Base-by-base conservation (phyloP, 139 green algal species). In the Monoraphidium neglectum region DNA sequence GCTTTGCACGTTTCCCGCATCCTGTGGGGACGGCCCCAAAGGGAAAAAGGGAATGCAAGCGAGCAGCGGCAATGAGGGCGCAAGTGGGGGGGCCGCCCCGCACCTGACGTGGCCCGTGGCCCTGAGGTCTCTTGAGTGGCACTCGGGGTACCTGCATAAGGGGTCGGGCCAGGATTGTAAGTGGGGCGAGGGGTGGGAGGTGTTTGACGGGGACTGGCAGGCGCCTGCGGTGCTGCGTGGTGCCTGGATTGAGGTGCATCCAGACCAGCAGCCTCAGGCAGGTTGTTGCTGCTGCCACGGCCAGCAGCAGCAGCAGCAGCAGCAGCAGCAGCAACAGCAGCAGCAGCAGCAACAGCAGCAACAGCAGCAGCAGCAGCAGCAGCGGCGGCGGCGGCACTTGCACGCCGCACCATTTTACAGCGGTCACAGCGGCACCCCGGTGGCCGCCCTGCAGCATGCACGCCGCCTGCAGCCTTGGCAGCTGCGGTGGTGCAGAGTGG, bases 321-420 rank as follows among this genome's bases (percentile, higher is more conserved):
- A n/a, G n/a, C n/a, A n/a, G n/a, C n/a, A n/a, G n/a, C n/a, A n/a
- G n/a, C n/a, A n/a, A n/a, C n/a, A n/a, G n/a, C n/a, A n/a, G n/a
- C n/a, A n/a, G n/a, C n/a, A n/a, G n/a, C n/a, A n/a, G n/a, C n/a
- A n/a, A n/a, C n/a, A n/a, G n/a, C n/a, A n/a, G n/a, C n/a, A n/a
- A n/a, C n/a, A n/a, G n/a, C n/a, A n/a, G n/a, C n/a, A n/a, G n/a
- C n/a, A n/a, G n/a, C n/a, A n/a, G n/a, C n/a, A n/a, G n/a, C n/a
- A n/a, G n/a, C n/a, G n/a, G n/a, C n/a, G n/a, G n/a, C n/a, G n/a
- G n/a, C n/a, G n/a, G n/a, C n/a, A n/a, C n/a, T n/a, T n/a, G n/a
- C n/a, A n/a, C n/a, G n/a, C 24, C 88, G 24, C 68, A 93, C 92
- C 92, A 96, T 40, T 84, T 89, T 21, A 96, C 77, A 12, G 87